These are phyloP conservation scores for Sporothrix brasiliensis DNA, from an alignment of 2,329 filamentous ascomycete genomes.

Conservation along the genomic window DNA sequence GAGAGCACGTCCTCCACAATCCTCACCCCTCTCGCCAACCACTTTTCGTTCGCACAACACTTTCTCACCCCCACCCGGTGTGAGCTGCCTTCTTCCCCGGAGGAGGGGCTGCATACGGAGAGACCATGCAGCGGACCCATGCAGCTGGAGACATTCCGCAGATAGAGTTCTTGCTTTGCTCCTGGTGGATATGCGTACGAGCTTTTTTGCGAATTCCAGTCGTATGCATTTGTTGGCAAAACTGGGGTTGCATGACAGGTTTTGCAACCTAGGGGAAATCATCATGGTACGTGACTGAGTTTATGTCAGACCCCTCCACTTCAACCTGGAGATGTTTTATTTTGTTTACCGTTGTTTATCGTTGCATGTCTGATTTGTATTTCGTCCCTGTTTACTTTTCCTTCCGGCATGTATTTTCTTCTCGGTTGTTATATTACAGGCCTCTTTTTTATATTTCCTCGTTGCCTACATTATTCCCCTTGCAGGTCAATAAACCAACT, in stretches of 20 bases:
- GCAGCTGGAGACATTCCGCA: slow-evolving; percentile 17
- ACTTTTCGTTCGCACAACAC: no score
- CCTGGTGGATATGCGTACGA: background rate
- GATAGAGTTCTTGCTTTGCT: background rate
- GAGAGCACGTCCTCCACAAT: background rate
- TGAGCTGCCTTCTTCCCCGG: background rate
- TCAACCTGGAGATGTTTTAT: no score
- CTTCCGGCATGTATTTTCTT: no score
- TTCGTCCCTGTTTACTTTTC: no score
- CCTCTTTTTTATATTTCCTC: no score
- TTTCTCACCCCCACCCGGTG: background rate
- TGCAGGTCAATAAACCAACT: no score
- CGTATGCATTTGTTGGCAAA: slow-evolving; percentile 23
- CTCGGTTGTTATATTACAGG: no score
- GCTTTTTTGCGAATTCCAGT: background rate
- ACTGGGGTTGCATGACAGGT: slow-evolving; percentile 22
- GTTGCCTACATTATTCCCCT: no score
- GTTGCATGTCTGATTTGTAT: no score
- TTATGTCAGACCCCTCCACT: background rate
- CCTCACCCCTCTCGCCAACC: background rate
- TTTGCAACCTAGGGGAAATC: background rate
- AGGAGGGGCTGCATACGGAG: background rate
- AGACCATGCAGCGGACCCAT: slow-evolving; percentile 1
- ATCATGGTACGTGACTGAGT: slow-evolving; percentile 9
- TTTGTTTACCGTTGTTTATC: no score